phyloP scores from a whole-genome alignment of 2,329 filamentous ascomycete species.

The Pestalotiopsis sp. region DNA sequence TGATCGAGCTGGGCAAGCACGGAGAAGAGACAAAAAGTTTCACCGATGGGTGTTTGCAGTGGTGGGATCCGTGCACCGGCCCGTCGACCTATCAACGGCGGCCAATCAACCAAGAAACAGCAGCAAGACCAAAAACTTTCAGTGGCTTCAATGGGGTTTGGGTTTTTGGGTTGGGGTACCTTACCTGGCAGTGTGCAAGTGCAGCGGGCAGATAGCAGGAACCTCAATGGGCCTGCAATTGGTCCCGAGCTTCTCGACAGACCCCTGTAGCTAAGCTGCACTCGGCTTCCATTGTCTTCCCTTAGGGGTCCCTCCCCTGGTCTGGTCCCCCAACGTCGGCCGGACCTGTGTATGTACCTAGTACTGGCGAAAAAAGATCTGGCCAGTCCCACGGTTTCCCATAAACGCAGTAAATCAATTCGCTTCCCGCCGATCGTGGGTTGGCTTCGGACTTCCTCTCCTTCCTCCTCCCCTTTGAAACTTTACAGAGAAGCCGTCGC shows the following conservation, averaged over 20 bases:
- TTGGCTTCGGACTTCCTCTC: background rate
- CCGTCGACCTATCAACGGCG: too few relatives aligned
- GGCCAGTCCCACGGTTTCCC: slow-evolving; percentile 8
- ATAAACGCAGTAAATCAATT: background rate
- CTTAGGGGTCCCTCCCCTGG: background rate
- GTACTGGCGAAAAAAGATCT: slow-evolving; percentile 12
- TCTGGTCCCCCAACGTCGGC: background rate
- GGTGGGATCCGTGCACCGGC: background rate
- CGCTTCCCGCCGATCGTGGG: background rate
- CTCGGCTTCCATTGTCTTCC: background rate
- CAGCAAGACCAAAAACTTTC: background rate
- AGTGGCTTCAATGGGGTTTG: background rate
- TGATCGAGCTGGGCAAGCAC: background rate
- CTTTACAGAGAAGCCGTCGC: background rate
- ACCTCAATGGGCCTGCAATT: background rate
- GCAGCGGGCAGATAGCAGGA: background rate
- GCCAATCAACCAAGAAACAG: background rate
- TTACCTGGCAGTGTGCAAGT: background rate
- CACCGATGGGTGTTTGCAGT: background rate
- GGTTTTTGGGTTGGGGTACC: background rate
- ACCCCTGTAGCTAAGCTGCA: background rate
- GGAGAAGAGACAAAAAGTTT: background rate
- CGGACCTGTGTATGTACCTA: background rate
- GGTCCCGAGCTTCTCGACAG: background rate
- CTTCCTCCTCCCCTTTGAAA: background rate